A percentile compares a stretch with the other conserved stretches of the same genome.
Conservation (phyloP, 495 filamentous ascomycete species). For the Apodospora peruviana region DNA sequence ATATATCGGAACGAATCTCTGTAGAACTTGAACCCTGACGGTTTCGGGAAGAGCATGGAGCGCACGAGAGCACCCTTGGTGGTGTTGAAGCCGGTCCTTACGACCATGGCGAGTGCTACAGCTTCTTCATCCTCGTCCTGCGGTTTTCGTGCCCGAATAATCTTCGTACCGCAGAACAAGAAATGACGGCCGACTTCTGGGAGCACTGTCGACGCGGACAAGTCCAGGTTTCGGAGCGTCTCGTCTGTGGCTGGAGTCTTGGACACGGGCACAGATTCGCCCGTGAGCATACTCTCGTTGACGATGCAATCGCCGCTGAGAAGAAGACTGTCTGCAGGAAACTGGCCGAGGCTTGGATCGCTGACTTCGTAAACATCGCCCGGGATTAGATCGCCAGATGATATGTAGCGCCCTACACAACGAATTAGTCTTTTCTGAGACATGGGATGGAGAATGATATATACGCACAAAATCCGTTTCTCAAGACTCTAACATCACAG, state of each 20-base stretch:
- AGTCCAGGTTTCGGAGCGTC: slow-evolving; percentile 64
- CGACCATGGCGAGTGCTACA: slow-evolving; percentile 84
- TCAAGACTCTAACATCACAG: slow-evolving; percentile 86
- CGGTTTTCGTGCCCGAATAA: slow-evolving; percentile 82
- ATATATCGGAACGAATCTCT: slow-evolving; percentile 97
- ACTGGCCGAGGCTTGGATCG: slow-evolving; percentile 87
- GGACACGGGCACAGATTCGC: slow-evolving; percentile 94
- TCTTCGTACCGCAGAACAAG: slow-evolving; percentile 90
- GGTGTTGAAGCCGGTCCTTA: slow-evolving; percentile 92
- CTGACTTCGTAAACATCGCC: slow-evolving; percentile 97
- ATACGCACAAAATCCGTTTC: slow-evolving; percentile 89
- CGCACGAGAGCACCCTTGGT: slow-evolving; percentile 95
- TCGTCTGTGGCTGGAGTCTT: slow-evolving; percentile 85
- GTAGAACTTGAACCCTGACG: slow-evolving; percentile 97
- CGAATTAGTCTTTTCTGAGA: slow-evolving; percentile 20
- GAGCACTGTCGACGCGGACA: slow-evolving; percentile 71
- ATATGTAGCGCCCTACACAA: slow-evolving; percentile 69
- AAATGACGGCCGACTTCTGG: slow-evolving; percentile 80
- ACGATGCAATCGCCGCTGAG: slow-evolving; percentile 95
- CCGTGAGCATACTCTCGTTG: slow-evolving; percentile 99
- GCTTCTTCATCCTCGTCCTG: slow-evolving; percentile 81
- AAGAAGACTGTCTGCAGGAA: slow-evolving; percentile 89
- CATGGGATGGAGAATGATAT: not conserved
- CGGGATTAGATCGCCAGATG: slow-evolving; percentile 83
- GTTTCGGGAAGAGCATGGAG: slow-evolving; percentile 98